These are phyloP conservation scores for Claviceps arundinis DNA, from an alignment of 2,329 filamentous ascomycete species.

Conservation along the genomic window DNA sequence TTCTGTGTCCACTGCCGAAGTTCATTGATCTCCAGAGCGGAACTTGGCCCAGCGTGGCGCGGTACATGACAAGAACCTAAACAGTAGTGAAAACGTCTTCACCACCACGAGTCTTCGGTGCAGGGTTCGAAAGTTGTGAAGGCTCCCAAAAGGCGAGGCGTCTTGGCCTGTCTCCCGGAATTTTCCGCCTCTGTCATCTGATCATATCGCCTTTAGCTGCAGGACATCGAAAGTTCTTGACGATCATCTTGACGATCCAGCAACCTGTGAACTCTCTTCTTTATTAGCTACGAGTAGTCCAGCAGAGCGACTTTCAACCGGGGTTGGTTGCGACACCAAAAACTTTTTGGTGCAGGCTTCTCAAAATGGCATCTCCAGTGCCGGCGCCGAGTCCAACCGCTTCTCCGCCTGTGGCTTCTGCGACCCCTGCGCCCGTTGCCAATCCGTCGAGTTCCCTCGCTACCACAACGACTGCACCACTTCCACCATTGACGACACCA, in stretches of 20 bases:
- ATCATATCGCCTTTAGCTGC: not conserved
- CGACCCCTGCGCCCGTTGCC: not conserved
- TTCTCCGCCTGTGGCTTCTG: conserved; percentile 8
- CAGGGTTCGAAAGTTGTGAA: not conserved
- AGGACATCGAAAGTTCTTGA: not conserved
- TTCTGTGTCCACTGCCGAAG: not conserved
- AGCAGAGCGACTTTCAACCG: not conserved
- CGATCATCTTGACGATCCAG: not conserved
- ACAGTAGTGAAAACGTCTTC: not conserved
- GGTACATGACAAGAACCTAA: not conserved
- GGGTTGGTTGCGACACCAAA: not conserved
- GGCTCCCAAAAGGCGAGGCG: not conserved
- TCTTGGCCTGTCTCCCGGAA: not conserved
- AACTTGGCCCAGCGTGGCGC: not conserved
- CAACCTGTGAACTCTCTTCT: not conserved
- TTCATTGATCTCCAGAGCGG: not conserved
- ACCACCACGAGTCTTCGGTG: not conserved
- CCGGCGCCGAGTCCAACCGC: not conserved
- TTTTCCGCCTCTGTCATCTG: not conserved
- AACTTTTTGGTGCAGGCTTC: not conserved
- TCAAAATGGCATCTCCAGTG: conserved; percentile 4
- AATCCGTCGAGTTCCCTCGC: not conserved
- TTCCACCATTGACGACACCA: conserved; percentile 24
- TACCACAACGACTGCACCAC: conserved; percentile 8
- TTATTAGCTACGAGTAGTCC: too few species aligned